Conservation (phyloP, 2,329 filamentous ascomycete species). For the Plectosphaerella plurivora region DNA sequence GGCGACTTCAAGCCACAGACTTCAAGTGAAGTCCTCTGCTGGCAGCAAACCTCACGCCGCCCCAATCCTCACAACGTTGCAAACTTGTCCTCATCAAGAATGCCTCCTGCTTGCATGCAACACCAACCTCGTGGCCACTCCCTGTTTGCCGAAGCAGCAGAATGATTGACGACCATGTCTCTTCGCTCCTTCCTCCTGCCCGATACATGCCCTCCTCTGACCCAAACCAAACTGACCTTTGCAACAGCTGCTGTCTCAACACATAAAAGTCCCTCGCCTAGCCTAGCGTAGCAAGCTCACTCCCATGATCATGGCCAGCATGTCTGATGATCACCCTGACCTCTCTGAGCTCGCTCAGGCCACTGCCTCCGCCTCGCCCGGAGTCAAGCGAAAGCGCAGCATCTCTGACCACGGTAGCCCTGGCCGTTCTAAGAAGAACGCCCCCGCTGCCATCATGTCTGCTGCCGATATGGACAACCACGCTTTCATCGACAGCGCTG, state of each 20-base stretch:
- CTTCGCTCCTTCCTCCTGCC: no score
- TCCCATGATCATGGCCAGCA: conserved; percentile 16
- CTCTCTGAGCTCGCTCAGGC: conserved; percentile 28
- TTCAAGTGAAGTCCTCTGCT: no score
- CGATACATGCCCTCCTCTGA: not conserved
- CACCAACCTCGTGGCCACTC: no score
- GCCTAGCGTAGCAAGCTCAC: not conserved
- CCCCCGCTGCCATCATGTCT: conserved; percentile 38
- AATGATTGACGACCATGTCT: no score
- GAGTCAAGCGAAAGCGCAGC: conserved; percentile 52
- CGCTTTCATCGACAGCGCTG: conserved; percentile 50
- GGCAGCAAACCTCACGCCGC: no score
- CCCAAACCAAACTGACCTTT: not conserved
- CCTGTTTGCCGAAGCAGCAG: no score
- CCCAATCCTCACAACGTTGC: no score
- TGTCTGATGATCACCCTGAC: conserved; percentile 50
- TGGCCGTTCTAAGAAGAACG: conserved; percentile 45
- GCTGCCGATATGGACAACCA: conserved; percentile 37
- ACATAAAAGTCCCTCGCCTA: not conserved
- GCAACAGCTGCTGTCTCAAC: not conserved
- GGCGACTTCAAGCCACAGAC: no score
- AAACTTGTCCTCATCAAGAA: no score
- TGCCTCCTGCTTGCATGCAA: no score
- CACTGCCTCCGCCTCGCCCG: conserved; percentile 30
- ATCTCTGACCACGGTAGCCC: conserved; percentile 40